phyloP scores from a whole-genome alignment of 148 eudicot genomes.

The Chenopodium suecicum region DNA sequence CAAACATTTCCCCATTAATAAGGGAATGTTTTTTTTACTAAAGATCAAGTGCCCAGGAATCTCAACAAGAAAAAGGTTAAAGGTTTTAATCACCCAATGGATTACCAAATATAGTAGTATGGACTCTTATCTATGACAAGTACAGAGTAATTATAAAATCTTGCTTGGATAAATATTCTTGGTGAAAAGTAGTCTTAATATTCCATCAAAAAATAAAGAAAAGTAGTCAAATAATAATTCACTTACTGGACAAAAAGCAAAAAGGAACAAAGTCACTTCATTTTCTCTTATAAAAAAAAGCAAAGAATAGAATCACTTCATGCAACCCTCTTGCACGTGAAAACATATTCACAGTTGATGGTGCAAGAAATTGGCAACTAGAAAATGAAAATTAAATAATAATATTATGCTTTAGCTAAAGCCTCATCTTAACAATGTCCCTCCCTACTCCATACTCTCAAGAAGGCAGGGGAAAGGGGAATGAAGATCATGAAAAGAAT shows the following conservation, averaged over 20 bases:
- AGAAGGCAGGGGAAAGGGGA: neutral
- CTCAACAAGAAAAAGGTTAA: neutral
- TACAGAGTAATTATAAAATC: neutral
- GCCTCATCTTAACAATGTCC: neutral
- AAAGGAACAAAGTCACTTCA: neutral
- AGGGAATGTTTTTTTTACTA: neutral
- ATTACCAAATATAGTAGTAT: neutral
- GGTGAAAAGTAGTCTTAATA: constrained; percentile 2
- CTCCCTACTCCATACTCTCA: neutral
- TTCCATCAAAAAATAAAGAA: neutral
- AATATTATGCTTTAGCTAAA: neutral
- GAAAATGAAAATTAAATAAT: neutral
- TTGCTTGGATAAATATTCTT: neutral
- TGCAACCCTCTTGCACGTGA: neutral
- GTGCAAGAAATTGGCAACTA: neutral
- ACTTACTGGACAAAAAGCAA: neutral
- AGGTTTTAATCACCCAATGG: neutral
- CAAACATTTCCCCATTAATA: neutral
- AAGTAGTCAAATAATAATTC: neutral
- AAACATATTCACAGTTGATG: neutral
- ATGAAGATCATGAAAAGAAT: neutral
- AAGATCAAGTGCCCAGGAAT: neutral
- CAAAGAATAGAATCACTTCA: neutral
- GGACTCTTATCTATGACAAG: neutral
- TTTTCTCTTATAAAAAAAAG: neutral